phyloP scores from a whole-genome alignment of 2,329 filamentous ascomycete species.

The Catunica adiposa region DNA sequence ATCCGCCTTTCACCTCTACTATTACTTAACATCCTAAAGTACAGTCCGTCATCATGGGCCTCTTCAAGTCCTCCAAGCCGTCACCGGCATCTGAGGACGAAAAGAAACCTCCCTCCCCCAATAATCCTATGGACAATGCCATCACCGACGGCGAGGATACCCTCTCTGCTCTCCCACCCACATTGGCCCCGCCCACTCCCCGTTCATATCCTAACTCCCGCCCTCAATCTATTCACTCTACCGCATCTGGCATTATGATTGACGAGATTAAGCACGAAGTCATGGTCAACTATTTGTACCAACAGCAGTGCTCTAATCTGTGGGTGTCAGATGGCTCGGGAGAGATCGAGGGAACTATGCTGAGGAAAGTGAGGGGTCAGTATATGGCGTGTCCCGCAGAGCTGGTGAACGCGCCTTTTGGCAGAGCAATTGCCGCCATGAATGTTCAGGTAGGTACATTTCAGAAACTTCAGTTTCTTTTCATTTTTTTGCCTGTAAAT shows the following conservation, averaged over 20 bases:
- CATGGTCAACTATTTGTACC: constrained; percentile 70
- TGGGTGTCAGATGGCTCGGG: constrained; percentile 58
- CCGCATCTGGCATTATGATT: constrained; percentile 28
- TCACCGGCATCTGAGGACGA: background rate
- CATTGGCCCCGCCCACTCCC: background rate
- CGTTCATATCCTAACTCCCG: background rate
- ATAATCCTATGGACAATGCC: too few relatives aligned
- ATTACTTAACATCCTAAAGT: background rate
- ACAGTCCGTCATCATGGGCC: background rate
- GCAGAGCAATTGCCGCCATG: constrained; percentile 46
- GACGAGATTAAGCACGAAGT: constrained; percentile 67
- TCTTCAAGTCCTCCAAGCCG: background rate
- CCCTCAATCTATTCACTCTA: background rate
- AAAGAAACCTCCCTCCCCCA: background rate
- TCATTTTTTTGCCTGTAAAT: background rate
- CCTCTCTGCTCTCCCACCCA: background rate
- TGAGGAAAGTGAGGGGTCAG: constrained; percentile 49
- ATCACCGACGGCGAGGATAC: too few relatives aligned
- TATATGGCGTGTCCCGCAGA: constrained; percentile 60
- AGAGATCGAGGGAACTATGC: constrained; percentile 53
- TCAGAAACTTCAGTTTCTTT: too few relatives aligned
- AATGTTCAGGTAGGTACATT: constrained; percentile 46
- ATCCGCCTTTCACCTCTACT: background rate
- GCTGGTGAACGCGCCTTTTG: constrained; percentile 45
- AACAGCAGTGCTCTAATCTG: constrained; percentile 57